These are phyloP conservation scores for Aspergillus nomiae DNA, from an alignment of 2,329 filamentous ascomycete genomes.

Conservation along the genomic window DNA sequence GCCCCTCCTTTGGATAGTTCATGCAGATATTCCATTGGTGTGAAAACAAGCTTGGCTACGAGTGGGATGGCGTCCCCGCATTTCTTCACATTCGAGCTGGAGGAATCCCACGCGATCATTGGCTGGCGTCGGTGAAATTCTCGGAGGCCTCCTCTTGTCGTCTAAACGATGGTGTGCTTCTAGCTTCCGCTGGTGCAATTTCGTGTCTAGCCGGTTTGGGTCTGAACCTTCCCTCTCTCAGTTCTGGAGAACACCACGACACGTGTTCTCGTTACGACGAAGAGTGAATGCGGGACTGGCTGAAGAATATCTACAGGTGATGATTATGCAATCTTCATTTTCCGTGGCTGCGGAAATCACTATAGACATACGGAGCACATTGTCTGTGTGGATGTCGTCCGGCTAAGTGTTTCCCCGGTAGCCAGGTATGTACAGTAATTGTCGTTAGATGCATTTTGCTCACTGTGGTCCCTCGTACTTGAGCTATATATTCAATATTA, in stretches of 20 bases:
- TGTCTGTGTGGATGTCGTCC: neutral
- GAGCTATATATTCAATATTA: neutral
- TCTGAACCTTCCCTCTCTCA: neutral
- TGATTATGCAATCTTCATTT: neutral
- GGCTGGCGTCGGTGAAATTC: slow-evolving; percentile 30
- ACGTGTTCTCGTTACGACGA: neutral
- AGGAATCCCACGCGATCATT: slow-evolving; percentile 4
- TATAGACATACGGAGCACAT: neutral
- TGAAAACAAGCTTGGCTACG: neutral
- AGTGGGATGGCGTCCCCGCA: neutral
- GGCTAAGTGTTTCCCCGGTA: neutral
- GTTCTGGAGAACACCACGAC: neutral
- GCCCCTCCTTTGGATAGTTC: neutral
- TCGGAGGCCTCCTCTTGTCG: slow-evolving; percentile 18
- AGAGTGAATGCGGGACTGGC: no score
- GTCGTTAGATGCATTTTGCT: neutral
- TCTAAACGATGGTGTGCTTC: slow-evolving; percentile 27
- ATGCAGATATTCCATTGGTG: neutral
- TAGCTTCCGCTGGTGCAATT: slow-evolving; percentile 22
- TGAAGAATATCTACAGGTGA: neutral
- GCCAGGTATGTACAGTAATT: neutral
- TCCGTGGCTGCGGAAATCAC: no score
- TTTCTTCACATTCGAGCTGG: neutral
- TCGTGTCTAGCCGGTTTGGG: slow-evolving; percentile 1
- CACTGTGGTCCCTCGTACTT: neutral